These are phyloP conservation scores for Tranzscheliella williamsii DNA, from an alignment of 1,284 basidiomycete species.

Conservation along the genomic window DNA sequence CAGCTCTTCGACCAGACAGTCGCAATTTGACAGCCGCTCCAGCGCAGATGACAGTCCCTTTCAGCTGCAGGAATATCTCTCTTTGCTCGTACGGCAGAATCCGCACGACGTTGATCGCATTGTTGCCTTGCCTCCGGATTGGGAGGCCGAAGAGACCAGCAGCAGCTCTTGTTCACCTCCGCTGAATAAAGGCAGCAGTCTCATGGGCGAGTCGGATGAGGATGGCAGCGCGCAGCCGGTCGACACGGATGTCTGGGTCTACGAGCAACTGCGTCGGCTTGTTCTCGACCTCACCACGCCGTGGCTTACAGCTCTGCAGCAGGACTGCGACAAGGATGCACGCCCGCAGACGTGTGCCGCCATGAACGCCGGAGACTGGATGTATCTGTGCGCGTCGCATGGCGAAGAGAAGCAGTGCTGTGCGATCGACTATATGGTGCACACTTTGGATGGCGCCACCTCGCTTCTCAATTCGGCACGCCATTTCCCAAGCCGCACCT, in stretches of 20 bases:
- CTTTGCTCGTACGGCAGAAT: constrained; percentile 78
- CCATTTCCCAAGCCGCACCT: constrained; percentile 71
- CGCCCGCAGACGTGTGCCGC: constrained; percentile 73
- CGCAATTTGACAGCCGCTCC: neutral
- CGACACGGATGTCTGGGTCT: constrained; percentile 82
- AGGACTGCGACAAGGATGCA: constrained; percentile 68
- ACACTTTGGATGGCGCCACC: constrained; percentile 90
- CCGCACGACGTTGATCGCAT: constrained; percentile 85
- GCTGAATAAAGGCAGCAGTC: constrained; percentile 58
- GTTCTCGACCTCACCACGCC: constrained; percentile 89
- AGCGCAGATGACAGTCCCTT: constrained; percentile 75
- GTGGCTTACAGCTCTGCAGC: constrained; percentile 80
- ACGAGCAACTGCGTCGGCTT: constrained; percentile 87
- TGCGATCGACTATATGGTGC: constrained; percentile 94
- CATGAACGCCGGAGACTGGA: constrained; percentile 97
- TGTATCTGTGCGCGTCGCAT: constrained; percentile 93
- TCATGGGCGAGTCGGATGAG: constrained; percentile 13
- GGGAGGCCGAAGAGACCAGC: constrained; percentile 22
- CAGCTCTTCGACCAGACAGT: constrained; percentile 1
- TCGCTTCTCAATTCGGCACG: constrained; percentile 87
- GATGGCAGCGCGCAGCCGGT: constrained; percentile 12
- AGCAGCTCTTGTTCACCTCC: constrained; percentile 3
- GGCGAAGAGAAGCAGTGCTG: constrained; percentile 69
- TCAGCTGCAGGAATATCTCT: constrained; percentile 92
- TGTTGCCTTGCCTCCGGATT: constrained; percentile 66